Evolutionary conservation across 2,329 filamentous ascomycete species (phyloP), one percentile per base, ranked within the genome.

Genomic region (Neoarthrinium moseri): DNA sequence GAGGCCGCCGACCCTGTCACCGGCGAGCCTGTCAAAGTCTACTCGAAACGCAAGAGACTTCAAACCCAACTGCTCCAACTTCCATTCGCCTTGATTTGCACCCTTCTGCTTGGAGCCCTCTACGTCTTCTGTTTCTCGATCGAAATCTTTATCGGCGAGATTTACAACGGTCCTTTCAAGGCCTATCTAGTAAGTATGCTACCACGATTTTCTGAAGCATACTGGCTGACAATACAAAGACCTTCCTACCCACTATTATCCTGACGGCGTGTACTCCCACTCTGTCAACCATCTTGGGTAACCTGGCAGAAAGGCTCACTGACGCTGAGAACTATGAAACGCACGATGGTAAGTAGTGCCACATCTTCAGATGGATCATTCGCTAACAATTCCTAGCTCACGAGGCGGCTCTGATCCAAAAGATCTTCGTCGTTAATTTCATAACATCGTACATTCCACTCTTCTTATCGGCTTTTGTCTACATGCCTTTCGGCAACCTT

Each of bases 341-440:
- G 0, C 80, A 87, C 47, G 89, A 91, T 54, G 69, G 80, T 82
- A 56, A 50, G 61, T 56, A 1, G 7, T 22, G 15, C 0, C 6
- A 17, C 6, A 6, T 6, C n/a, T 10, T 10, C 7, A 33, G 27
- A 21, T 2, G 12, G 4, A 12, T 26, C 27, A 48, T 57, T 48
- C 62, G 45, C 50, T 56, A 45, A 59, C 23, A 18, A 38, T 6
- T 5, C 20, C 8, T 52, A 83, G 85, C 84, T 12, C 87, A 96
- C 58, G 83, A 95, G 49, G 82, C 87, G 17, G 87, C 91, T 2
- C 80, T 96, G 61, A 89, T 94, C 0, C 84, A 89, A 48, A 99
- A 99, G 73, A 87, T 95, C 26, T 97, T 99, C 60, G 84, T 97
- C 12, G 81, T 97, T 60, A 95, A 96, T 72, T 96, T 96, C 68